phyloP scores from a whole-genome alignment of 2,329 filamentous ascomycete genomes.

The Penicillium sp. region DNA sequence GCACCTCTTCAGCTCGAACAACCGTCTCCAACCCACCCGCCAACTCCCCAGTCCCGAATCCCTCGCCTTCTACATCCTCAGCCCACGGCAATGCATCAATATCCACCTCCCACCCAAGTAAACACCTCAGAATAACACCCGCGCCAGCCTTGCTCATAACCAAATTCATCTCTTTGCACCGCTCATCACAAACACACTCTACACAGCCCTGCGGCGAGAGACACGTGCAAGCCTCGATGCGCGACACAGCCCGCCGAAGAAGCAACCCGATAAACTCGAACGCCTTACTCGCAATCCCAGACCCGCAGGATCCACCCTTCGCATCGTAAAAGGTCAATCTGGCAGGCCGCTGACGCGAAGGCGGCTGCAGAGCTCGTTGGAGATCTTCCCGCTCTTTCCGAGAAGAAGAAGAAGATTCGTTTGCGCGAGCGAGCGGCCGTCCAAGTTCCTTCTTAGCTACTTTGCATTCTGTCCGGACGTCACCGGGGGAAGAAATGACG shows the following conservation, averaged over 20 bases:
- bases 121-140: slow-evolving; percentile 68
- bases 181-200: slow-evolving; percentile 81
- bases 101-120: slow-evolving; percentile 73
- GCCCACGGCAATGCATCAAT: slow-evolving; percentile 81
- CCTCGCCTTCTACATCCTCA: slow-evolving; percentile 69
- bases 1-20: slow-evolving; percentile 63
- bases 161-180: slow-evolving; percentile 78
- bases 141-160: slow-evolving; percentile 92
- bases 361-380: slow-evolving; percentile 25
- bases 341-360: slow-evolving; percentile 70
- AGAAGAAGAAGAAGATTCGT: slow-evolving; percentile 11
- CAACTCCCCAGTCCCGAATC: slow-evolving; percentile 44
- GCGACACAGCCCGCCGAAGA: slow-evolving; percentile 65
- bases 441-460: slow-evolving; percentile 81
- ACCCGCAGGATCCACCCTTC: slow-evolving; percentile 77
- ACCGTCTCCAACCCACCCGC: slow-evolving; percentile 77
- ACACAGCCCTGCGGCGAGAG: slow-evolving; percentile 64
- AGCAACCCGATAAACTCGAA: slow-evolving; percentile 86
- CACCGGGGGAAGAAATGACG: slow-evolving; percentile 80
- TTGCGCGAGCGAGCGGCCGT: slow-evolving; percentile 41
- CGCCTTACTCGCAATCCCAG: slow-evolving; percentile 82
- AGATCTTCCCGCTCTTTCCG: slow-evolving; percentile 12
- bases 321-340: slow-evolving; percentile 91
- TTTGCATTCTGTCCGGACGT: slow-evolving; percentile 94
- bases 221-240: slow-evolving; percentile 72